Percentiles rank a stretch among this genome's conserved stretches.
phyloP scores from a whole-genome alignment of 305 asterid species.

The Rubia occidens region DNA sequence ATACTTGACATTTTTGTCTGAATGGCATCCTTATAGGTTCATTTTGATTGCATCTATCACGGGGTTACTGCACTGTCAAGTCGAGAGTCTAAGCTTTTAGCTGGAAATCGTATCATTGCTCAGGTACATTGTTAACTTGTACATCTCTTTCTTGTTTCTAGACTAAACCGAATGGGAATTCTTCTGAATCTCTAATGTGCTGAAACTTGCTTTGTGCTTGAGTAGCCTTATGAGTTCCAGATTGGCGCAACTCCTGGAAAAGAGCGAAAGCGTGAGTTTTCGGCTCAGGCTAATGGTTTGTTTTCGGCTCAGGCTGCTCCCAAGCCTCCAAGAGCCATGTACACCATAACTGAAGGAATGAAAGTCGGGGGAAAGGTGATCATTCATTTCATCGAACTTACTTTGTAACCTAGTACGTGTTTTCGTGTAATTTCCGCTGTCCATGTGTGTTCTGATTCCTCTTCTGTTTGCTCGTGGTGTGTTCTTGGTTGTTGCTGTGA shows the following conservation, averaged over 20 bases:
- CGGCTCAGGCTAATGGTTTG: constrained; percentile 78
- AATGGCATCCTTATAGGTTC: constrained; percentile 41
- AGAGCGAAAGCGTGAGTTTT: constrained; percentile 90
- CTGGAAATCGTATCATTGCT: constrained; percentile 82
- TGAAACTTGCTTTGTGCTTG: constrained; percentile 20
- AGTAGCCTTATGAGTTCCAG: constrained; percentile 91
- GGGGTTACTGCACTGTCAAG: constrained; percentile 89
- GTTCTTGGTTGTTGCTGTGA: constrained; percentile 18
- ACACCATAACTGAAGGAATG: constrained; percentile 80
- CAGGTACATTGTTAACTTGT: constrained; percentile 47
- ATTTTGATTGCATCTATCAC: constrained; percentile 80
- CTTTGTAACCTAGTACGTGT: background rate
- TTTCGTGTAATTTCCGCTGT: background rate
- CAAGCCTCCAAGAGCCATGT: constrained; percentile 90
- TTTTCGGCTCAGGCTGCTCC: constrained; percentile 98
- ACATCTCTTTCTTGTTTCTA: constrained; percentile 10
- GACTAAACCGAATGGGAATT: constrained; percentile 4
- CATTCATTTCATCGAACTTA: background rate
- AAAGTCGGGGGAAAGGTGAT: constrained; percentile 93
- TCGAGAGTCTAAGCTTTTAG: constrained; percentile 85
- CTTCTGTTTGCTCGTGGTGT: constrained; percentile 3
- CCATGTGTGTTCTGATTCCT: background rate
- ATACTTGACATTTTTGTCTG: constrained; percentile 11
- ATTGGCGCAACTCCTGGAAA: constrained; percentile 82
- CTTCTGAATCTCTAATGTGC: constrained; percentile 22